phyloP scores from a whole-genome alignment of 352 stramenopile genomes.

The Phytophthora uliginosa region DNA sequence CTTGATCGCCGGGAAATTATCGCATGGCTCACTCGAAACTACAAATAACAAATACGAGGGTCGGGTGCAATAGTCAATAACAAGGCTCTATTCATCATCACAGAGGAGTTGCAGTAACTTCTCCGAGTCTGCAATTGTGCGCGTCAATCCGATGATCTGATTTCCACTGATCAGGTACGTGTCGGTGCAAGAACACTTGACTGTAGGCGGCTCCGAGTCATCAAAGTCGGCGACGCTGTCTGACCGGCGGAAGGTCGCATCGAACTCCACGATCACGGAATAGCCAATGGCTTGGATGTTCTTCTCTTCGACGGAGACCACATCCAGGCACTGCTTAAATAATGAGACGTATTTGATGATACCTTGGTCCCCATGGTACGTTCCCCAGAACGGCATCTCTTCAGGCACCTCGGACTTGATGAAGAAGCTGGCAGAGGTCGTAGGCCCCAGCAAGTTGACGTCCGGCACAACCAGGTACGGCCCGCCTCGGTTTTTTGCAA shows the following conservation, averaged over 20 bases:
- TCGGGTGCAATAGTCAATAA: constrained; percentile 25
- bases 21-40: constrained; percentile 64
- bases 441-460: constrained; percentile 62
- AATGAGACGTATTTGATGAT: constrained; percentile 81
- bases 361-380: constrained; percentile 68
- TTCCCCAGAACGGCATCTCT: constrained; percentile 86
- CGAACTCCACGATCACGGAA: constrained; percentile 85
- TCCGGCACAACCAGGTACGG: constrained; percentile 69
- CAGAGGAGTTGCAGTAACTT: constrained; percentile 78
- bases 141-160: constrained; percentile 81
- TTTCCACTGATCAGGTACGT: constrained; percentile 81
- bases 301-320: constrained; percentile 70
- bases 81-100: constrained; percentile 47
- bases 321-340: constrained; percentile 69
- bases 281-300: constrained; percentile 75
- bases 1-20: constrained; percentile 71
- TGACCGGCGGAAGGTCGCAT: constrained; percentile 63
- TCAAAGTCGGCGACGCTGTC: constrained; percentile 43
- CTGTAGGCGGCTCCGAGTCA: constrained; percentile 33
- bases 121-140: constrained; percentile 83
- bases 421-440: constrained; percentile 75
- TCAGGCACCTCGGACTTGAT: constrained; percentile 84
- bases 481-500: constrained; percentile 57
- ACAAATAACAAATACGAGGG: constrained; percentile 23
- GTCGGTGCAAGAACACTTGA: constrained; percentile 79